A percentile compares a stretch with the other conserved stretches of the same genome.
phyloP scores from a whole-genome alignment of 2,329 filamentous ascomycete genomes.

The Aspergillus quadrilineatus region DNA sequence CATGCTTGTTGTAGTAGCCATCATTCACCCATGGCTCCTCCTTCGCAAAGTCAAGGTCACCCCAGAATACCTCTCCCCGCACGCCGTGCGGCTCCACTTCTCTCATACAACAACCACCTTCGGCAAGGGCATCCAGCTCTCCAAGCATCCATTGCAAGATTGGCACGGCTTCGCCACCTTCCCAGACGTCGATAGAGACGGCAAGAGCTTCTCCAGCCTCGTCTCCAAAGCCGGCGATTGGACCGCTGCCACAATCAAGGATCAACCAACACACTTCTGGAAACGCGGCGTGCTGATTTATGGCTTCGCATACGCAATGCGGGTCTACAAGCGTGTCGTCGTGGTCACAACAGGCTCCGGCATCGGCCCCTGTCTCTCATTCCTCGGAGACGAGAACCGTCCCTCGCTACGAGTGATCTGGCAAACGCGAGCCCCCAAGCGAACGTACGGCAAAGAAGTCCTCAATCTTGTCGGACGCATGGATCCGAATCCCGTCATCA shows the following conservation, averaged over 20 bases:
- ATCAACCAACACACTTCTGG: slow-evolving; percentile 63
- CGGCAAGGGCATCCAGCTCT: slow-evolving; percentile 59
- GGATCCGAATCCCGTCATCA: slow-evolving; percentile 64
- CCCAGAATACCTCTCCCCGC: slow-evolving; percentile 66
- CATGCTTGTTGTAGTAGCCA: slow-evolving; percentile 60
- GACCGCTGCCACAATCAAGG: slow-evolving; percentile 64
- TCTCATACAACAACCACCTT: slow-evolving; percentile 60
- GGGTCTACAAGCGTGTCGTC: slow-evolving; percentile 64
- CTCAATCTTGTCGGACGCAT: slow-evolving; percentile 56
- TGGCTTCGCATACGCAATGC: slow-evolving; percentile 66
- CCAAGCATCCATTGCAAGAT: slow-evolving; percentile 64
- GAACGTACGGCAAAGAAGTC: slow-evolving; percentile 62
- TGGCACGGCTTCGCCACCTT: slow-evolving; percentile 78
- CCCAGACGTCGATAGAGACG: slow-evolving; percentile 54
- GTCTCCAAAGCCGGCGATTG: slow-evolving; percentile 75
- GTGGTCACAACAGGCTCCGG: slow-evolving; percentile 72
- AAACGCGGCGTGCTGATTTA: slow-evolving; percentile 66
- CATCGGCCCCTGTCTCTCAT: slow-evolving; percentile 67
- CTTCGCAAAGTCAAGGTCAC: slow-evolving; percentile 67
- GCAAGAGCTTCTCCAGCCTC: slow-evolving; percentile 64
- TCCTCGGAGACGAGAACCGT: slow-evolving; percentile 52
- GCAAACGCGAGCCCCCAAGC: slow-evolving; percentile 62
- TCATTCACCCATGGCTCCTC: slow-evolving; percentile 71
- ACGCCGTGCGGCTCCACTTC: slow-evolving; percentile 71
- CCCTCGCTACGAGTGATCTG: slow-evolving; percentile 62